phyloP scores from a whole-genome alignment of 106 monocot genomes.

The Gastrodia elata region DNA sequence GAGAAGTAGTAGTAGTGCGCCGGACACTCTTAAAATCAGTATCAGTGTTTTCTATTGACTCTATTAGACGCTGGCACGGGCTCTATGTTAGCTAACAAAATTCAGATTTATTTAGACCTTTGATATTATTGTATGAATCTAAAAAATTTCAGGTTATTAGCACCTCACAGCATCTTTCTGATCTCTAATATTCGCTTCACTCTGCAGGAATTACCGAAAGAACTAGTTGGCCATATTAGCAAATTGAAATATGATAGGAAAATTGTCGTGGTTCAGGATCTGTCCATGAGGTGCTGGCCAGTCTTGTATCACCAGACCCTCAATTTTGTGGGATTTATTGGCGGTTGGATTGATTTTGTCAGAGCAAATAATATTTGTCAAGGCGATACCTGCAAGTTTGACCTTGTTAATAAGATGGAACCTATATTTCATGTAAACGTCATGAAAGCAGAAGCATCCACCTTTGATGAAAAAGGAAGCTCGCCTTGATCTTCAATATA shows the following conservation, averaged over 20 bases:
- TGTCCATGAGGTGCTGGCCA: conserved; percentile 21
- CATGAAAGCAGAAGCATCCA: not conserved
- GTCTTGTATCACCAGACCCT: conserved; percentile 25
- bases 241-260: conserved; percentile 12
- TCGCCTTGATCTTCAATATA: not conserved
- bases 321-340: conserved; percentile 23
- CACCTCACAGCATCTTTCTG: not conserved
- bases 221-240: conserved; percentile 2
- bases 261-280: conserved; percentile 25
- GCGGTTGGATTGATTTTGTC: conserved; percentile 32
- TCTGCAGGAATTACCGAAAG: conserved; percentile 21
- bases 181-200: not conserved
- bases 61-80: too few relatives aligned
- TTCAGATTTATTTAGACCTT: not conserved
- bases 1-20: too few relatives aligned
- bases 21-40: too few relatives aligned
- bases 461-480: not conserved
- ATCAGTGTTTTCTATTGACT: too few relatives aligned
- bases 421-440: conserved; percentile 11
- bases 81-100: too few relatives aligned
- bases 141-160: not conserved
- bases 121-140: not conserved
- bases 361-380: conserved; percentile 14
- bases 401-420: conserved; percentile 7
- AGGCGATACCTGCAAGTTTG: conserved; percentile 31